These are phyloP conservation scores for Malassezia furfur DNA, from an alignment of 1,284 basidiomycete species.

Conservation along the genomic window DNA sequence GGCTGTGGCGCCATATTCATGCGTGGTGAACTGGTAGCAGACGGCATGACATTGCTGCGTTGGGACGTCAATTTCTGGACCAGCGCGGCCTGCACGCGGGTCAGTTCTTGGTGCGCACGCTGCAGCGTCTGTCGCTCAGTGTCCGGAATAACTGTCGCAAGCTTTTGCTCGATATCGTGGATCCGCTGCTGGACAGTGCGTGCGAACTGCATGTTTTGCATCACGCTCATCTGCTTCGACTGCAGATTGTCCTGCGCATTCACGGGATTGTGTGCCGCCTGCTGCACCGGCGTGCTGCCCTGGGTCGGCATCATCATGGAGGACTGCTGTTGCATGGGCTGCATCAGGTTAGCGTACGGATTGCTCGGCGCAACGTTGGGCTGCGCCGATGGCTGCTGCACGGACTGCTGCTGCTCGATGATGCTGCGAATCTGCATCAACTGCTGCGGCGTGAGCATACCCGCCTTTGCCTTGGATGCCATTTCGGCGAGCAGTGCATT, in stretches of 20 bases:
- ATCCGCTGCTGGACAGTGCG: constrained; percentile 33
- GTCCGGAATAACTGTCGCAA: constrained; percentile 22
- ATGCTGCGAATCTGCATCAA: constrained; percentile 28
- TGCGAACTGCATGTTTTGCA: constrained; percentile 25
- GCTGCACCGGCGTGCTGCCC: neutral
- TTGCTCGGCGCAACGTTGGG: constrained; percentile 1
- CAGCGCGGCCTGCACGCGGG: constrained; percentile 23
- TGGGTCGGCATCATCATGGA: constrained; percentile 3
- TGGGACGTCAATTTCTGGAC: constrained; percentile 21
- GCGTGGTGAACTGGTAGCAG: constrained; percentile 14
- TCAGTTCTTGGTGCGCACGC: constrained; percentile 25
- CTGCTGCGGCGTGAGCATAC: constrained; percentile 29
- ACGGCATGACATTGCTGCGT: constrained; percentile 13
- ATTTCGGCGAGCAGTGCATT: constrained; percentile 6
- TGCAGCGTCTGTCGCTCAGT: constrained; percentile 27
- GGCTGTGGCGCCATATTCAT: constrained; percentile 22
- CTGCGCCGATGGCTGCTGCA: constrained; percentile 1
- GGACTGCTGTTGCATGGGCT: constrained; percentile 12
- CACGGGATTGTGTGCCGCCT: neutral
- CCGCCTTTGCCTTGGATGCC: constrained; percentile 18
- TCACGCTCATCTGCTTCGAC: constrained; percentile 3
- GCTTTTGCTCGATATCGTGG: constrained; percentile 30
- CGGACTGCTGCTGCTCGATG: constrained; percentile 19
- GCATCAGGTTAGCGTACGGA: neutral
- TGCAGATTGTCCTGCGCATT: neutral